Evolutionary conservation across 768 basidiomycete genomes (phyloP).

Genomic region (Pholiota molesta): DNA sequence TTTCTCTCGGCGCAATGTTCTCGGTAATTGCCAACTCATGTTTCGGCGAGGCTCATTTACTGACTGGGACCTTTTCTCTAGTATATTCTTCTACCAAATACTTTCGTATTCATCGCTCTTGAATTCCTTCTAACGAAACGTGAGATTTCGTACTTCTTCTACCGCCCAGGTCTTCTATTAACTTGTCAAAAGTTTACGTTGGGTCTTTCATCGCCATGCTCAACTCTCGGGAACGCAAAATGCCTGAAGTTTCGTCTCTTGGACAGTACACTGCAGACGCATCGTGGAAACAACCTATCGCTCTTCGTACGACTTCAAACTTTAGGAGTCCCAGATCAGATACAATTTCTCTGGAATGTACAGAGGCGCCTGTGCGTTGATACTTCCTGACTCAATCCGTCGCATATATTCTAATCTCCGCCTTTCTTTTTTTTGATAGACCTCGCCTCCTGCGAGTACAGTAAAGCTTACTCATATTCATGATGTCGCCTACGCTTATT

Average conservation of each 20-base stretch:
- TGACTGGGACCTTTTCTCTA: neutral
- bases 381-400: neutral
- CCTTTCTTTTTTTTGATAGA: neutral
- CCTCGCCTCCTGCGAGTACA: neutral
- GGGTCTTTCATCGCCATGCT: slow-evolving; percentile 51
- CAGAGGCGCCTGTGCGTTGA: neutral
- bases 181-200: too few relatives aligned
- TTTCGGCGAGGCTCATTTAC: neutral
- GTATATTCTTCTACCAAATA: slow-evolving; percentile 16
- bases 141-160: neutral
- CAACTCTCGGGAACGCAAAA: slow-evolving; percentile 40
- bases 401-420: neutral
- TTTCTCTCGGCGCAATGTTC: slow-evolving; percentile 17
- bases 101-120: slow-evolving; percentile 17
- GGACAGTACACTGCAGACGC: neutral
- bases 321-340: neutral
- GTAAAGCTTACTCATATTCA: neutral
- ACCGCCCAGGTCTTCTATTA: too few relatives aligned
- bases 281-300: neutral
- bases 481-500: neutral
- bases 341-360: neutral
- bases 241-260: neutral
- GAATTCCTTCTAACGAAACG: slow-evolving; percentile 18
- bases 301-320: neutral
- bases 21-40: neutral